Evolutionary conservation across 2,329 filamentous ascomycete species (phyloP), one percentile per base, ranked within the genome.

Genomic region (Colletotrichum limetticola): DNA sequence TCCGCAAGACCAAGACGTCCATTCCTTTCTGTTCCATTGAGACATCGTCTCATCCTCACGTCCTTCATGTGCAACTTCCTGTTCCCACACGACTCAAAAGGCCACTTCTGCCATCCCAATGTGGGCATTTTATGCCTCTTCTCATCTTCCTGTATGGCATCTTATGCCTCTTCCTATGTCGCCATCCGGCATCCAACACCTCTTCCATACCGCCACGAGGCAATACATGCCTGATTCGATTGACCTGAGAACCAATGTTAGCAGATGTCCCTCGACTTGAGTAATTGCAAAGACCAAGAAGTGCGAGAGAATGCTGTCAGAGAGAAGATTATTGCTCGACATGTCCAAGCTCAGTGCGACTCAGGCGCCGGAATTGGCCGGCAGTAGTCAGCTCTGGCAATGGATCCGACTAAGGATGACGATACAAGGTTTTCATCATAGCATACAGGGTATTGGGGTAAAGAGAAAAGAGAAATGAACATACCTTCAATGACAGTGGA

Each of bases 381-480:
- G 57, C 30, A 53, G 28, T 58, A 26, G 64, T 58, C 63, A 78
- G 81, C 80, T 78, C 76, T 59, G 70, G 74, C 70, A 63, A 70
- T 75, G 74, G 80, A 83, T 97, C 92, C 89, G 95, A 87, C 94
- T 97, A 97, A 97, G 95, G 95, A 97, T 97, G 95, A 97, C 94
- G 93, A 95, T 95, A 95, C 88, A 85, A 89, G 85, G 82, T 87
- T 95, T 91, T 97, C 95, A 96, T 97, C 95, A 96, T 93, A 79
- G 76, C 79, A 79, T 37, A 32, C 64, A 55, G 58, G 66, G 63
- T 49, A 53, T 59, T 37, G 66, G 55, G 57, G 19, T 42, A 68
- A 37, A 46, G 59, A 68, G 32, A 56, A 65, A 55, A 66, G 5
- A 53, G 22, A 72, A 19, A 12, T 16, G 3, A 28, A 57, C 72